Conservation (phyloP, 106 monocot genomes). For the Gastrodia elata region DNA sequence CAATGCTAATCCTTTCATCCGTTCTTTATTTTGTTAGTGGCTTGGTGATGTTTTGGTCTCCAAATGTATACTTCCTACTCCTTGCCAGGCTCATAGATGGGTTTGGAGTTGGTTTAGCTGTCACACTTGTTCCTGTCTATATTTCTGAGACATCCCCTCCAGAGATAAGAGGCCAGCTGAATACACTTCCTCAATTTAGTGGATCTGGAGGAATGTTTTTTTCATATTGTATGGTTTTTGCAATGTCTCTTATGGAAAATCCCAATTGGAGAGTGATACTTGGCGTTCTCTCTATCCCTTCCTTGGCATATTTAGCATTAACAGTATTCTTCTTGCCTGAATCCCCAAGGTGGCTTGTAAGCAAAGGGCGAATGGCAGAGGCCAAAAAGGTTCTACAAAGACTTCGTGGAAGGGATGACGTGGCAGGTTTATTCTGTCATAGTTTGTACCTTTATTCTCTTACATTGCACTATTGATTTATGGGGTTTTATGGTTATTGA, state of each 20-base stretch:
- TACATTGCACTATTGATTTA: background rate
- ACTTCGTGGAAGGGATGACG: conserved; percentile 24
- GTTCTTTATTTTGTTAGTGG: conserved; percentile 24
- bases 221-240: conserved; percentile 27
- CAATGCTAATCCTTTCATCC: conserved; percentile 29
- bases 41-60: conserved; percentile 30
- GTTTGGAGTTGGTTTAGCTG: conserved; percentile 26
- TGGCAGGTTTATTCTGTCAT: conserved; percentile 16
- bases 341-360: conserved; percentile 33
- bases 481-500: background rate
- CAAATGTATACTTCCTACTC: conserved; percentile 22
- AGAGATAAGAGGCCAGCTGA: conserved; percentile 25
- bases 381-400: conserved; percentile 28
- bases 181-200: conserved; percentile 27
- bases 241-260: conserved; percentile 15
- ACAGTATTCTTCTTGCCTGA: conserved; percentile 26
- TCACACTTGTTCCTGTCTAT: conserved; percentile 28
- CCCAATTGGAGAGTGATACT: conserved; percentile 35
- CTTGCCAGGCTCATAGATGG: conserved; percentile 32
- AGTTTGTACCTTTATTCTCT: background rate
- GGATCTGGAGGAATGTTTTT: conserved; percentile 32
- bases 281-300: conserved; percentile 32
- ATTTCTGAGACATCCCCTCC: conserved; percentile 32
- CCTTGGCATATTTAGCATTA: conserved; percentile 17
- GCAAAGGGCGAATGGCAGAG: conserved; percentile 30